Evolutionary conservation across 129 eudicot species (phyloP), one percentile per base, ranked within the genome.

Genomic region (Flaveria linearis): DNA sequence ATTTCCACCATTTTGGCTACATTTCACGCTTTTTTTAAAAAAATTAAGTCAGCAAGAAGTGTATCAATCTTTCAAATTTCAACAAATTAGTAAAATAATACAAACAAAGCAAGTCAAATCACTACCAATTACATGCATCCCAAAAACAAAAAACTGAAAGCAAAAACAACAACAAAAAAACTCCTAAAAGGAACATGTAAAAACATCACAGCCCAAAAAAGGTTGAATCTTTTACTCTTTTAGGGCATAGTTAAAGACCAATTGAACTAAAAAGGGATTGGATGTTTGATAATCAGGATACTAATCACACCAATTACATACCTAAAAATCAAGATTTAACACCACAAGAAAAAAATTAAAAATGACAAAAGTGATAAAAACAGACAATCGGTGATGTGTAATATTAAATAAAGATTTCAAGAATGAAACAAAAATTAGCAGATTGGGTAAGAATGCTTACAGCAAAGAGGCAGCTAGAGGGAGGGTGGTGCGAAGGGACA

Each of bases 1-100:
- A 83, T 85, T 94, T 53, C 90, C 96, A 69, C 80, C 87, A 76
- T 71, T 72, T 80, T 82, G 86, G 55, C 97, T 84, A 82, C 96
- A 89, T 58, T 81, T 89, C 18, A 93, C 93, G 71, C 97, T n/a
- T n/a, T 90, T 78, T 17, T 7, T 47, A 62, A 20, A 41, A 62
- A 5, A 45, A 73, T 4, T 10, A 51, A 81, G 78, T 68, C 71
- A 45, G 69, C 14, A 79, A 57, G 23, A 70, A 20, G 47, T 53
- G 15, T 11, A 61, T 22, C 64, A 67, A 67, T 4, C 14, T 55
- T 62, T 51, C 22, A 64, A 62, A 61, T 43, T 52, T 52, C 33
- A 64, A 33, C 30, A 39, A 42, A 42, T 9, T 9, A 52, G 58
- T 50, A 12, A 39, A 64, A 71, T 22, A 56, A 77, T 50, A 33